Evolutionary conservation across 1,284 basidiomycete genomes (phyloP).

Genomic region (Cutaneotrichosporon dermatis): DNA sequence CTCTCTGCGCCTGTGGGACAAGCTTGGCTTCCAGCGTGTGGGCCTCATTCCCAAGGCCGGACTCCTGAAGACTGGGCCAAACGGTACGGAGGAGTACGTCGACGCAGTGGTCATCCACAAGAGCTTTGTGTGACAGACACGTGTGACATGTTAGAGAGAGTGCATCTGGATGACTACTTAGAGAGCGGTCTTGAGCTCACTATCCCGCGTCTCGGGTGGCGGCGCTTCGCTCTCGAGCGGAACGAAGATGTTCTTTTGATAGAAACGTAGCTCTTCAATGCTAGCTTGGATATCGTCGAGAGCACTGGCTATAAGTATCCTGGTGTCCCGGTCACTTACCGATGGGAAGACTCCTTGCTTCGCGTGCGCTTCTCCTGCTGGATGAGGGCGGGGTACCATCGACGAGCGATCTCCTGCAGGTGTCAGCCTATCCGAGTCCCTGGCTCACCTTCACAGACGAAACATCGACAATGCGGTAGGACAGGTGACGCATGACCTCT

Average conservation of each 20-base stretch:
- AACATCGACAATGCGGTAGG: constrained; percentile 52
- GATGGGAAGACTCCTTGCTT: constrained; percentile 36
- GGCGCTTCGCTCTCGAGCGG: constrained; percentile 24
- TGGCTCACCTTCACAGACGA: constrained; percentile 40
- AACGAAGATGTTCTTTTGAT: constrained; percentile 47
- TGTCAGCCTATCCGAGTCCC: too few species aligned
- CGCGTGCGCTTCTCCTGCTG: constrained; percentile 28
- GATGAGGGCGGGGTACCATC: constrained; percentile 49
- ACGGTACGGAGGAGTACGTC: constrained; percentile 74
- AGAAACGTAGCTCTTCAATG: constrained; percentile 51
- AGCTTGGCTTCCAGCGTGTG: constrained; percentile 72
- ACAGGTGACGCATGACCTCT: constrained; percentile 49
- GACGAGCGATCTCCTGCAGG: constrained; percentile 48
- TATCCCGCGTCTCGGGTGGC: neutral
- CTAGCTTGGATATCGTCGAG: constrained; percentile 52
- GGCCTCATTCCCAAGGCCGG: constrained; percentile 84
- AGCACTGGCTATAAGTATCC: constrained; percentile 29
- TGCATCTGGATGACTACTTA: constrained; percentile 1
- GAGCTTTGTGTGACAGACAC: constrained; percentile 55
- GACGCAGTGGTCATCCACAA: constrained; percentile 85
- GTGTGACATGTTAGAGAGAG: neutral
- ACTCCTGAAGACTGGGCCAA: constrained; percentile 58
- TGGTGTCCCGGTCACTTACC: constrained; percentile 18
- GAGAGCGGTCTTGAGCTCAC: constrained; percentile 29
- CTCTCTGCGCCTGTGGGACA: constrained; percentile 72